Base-by-base conservation (phyloP, 495 filamentous ascomycete genomes). In the Penicillium mononematosum region DNA sequence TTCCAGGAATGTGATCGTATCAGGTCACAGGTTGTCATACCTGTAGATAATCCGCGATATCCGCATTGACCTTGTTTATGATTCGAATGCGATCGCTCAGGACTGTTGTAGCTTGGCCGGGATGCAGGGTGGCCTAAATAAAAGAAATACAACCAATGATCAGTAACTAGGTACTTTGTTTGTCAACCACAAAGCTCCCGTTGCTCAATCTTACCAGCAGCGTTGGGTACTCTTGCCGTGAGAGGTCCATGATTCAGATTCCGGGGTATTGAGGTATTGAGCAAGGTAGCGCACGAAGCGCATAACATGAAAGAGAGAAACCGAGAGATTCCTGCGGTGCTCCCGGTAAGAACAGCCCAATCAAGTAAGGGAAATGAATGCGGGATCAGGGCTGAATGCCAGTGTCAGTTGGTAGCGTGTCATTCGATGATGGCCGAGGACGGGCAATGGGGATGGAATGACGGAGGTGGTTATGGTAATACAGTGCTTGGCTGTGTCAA, bases 41-140 rank as follows among this genome's bases (percentile, higher is more conserved):
- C 86, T 94, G 90, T 50, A 99, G 81, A 89, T 92, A 99, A 74
- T 98, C 92, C 63, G 94, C 93, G 63, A 99, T 91, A 71, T 96
- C 90, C 60, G 78, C 70, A 76, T 99, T 96, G 79, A 96, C 78
- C 68, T 85, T 89, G 56, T 85, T 83, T 65, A 96, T 93, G 67
- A 90, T 81, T 70, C 88, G 88, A 66, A 98, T 83, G 61, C 95
- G 90, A 68, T 98, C 92, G 68, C 87, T 86, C 53, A 99, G 80
- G 31, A 92, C 82, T 54, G 81, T 81, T 31, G 93, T 91, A 52
- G 95, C 93, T 76, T 94, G 91, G 61, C 77, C 78, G 14, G 94
- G 95, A 64, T 92, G 85, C 62, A 98, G 81, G 60, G 85, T 85
- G 56, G 85, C 87, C 93, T 98, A 65, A 17, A 31, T 16, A 41